Evolutionary conservation across 2,329 filamentous ascomycete genomes (phyloP).

Genomic region (Phoma sp.): DNA sequence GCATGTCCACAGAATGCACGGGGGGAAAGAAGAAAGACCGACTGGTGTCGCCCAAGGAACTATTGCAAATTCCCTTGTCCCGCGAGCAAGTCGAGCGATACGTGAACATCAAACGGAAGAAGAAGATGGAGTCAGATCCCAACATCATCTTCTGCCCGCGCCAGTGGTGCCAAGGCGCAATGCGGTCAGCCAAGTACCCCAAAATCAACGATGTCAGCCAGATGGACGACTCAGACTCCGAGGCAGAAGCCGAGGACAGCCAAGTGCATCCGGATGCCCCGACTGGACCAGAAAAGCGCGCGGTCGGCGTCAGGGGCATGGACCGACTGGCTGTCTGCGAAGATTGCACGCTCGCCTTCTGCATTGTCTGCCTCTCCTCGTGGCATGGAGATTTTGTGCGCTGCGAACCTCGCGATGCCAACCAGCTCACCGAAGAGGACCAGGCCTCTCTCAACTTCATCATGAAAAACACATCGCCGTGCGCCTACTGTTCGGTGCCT

Average conservation of each 20-base stretch:
- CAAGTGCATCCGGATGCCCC: slow-evolving; percentile 10
- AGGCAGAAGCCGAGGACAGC: slow-evolving; percentile 38
- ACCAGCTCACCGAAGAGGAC: slow-evolving; percentile 82
- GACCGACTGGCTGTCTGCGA: slow-evolving; percentile 85
- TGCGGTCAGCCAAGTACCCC: slow-evolving; percentile 63
- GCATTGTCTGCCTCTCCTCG: slow-evolving; percentile 73
- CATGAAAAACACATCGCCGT: slow-evolving; percentile 80
- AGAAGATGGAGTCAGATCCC: slow-evolving; percentile 88
- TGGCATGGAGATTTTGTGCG: slow-evolving; percentile 94
- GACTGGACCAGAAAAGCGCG: slow-evolving; percentile 32
- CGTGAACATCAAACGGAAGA: slow-evolving; percentile 89
- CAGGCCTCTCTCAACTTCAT: slow-evolving; percentile 88
- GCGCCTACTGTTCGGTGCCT: slow-evolving; percentile 84
- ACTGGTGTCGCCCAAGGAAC: slow-evolving; percentile 80
- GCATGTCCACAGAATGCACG: slow-evolving; percentile 80
- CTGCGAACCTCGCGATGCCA: slow-evolving; percentile 68
- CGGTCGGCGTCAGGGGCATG: slow-evolving; percentile 54
- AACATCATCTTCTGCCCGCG: slow-evolving; percentile 92
- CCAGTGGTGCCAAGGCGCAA: slow-evolving; percentile 89
- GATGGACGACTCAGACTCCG: slow-evolving; percentile 50
- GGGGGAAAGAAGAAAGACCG: slow-evolving; percentile 58
- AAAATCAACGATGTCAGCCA: slow-evolving; percentile 53
- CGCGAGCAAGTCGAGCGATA: slow-evolving; percentile 82
- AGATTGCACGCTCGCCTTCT: slow-evolving; percentile 79
- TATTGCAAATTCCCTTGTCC: slow-evolving; percentile 62